Conservation (phyloP, 495 filamentous ascomycete genomes). For the Aspergillus nidulans region DNA sequence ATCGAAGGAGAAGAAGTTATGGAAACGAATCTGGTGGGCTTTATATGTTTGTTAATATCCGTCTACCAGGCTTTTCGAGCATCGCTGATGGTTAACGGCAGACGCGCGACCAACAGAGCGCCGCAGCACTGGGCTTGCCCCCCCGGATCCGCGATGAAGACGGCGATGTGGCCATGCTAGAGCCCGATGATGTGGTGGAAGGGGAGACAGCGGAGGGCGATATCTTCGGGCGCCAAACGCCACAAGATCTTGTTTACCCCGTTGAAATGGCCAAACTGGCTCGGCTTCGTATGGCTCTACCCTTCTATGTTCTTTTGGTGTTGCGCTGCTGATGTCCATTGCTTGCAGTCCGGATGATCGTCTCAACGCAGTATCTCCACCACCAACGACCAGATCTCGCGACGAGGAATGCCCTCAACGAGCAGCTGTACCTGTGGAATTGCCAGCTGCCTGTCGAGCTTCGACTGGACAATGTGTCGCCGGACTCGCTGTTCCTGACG, state of each 20-base stretch:
- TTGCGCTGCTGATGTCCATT: neutral
- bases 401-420: constrained; percentile 26
- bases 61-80: neutral
- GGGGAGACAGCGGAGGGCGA: constrained; percentile 21
- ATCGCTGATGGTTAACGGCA: constrained; percentile 1
- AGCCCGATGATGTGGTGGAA: constrained; percentile 33
- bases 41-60: constrained; percentile 32
- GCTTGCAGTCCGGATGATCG: constrained; percentile 38
- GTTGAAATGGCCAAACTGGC: constrained; percentile 42
- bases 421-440: constrained; percentile 34
- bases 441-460: constrained; percentile 30
- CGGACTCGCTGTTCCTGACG: constrained; percentile 31
- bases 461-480: constrained; percentile 22
- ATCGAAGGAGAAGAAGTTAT: constrained; percentile 28
- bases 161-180: constrained; percentile 40
- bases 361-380: constrained; percentile 40
- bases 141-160: constrained; percentile 45
- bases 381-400: constrained; percentile 25
- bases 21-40: constrained; percentile 49
- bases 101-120: constrained; percentile 41
- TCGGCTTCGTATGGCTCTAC: constrained; percentile 27
- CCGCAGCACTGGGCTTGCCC: constrained; percentile 34
- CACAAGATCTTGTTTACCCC: constrained; percentile 33
- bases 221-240: constrained; percentile 26
- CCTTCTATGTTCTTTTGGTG: neutral